Base-by-base conservation (phyloP, 2,329 filamentous ascomycete species). In the Phialophora tarda region DNA sequence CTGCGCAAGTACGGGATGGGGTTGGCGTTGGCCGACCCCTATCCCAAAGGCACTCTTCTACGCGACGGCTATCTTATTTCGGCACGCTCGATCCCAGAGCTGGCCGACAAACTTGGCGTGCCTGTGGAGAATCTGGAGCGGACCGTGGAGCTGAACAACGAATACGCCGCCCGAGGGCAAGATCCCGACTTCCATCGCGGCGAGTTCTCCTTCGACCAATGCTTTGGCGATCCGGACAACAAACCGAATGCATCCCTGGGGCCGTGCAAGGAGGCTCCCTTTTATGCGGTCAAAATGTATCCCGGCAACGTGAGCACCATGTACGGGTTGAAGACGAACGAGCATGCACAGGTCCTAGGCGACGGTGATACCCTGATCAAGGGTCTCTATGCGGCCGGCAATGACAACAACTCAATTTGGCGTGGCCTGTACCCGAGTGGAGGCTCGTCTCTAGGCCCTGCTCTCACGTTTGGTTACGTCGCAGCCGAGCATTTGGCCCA, bases 231-330 rank as follows among this genome's bases (percentile, higher is more conserved):
- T 65, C 69, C 74, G 11, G 67, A 62, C 6, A 66, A 69, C 24
- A 69, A 68, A 44, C 72, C 72, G 21, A 77, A 77, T 61, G 74
- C 72, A 3, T 76, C 74, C 67, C 72, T 78, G 34, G 77, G 75
- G 7, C 57, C 71, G 12, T 68, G 78, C 23, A 71, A 70, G 8
- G 71, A 73, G 57, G 64, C 66, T 0, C 76, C 75, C 8, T 77
- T 77, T 62, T 77, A 75, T 64, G 78, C 78, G 0, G 60, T 76
- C 11, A 72, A 69, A 41, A 61, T 79, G 1, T 77, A 69, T 58
- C 76, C 78, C 5, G 77, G 78, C 6, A 75, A 79, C 63, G 62
- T 78, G 12, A 75, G 77, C 3, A 80, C 77, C 21, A 78, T 78
- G 69, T 76, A 77, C 5, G 77, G 78, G 2, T 62, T 80, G 3